Conservation (phyloP, 1,139 yeast species). For the Sporopachydermia cereana region DNA sequence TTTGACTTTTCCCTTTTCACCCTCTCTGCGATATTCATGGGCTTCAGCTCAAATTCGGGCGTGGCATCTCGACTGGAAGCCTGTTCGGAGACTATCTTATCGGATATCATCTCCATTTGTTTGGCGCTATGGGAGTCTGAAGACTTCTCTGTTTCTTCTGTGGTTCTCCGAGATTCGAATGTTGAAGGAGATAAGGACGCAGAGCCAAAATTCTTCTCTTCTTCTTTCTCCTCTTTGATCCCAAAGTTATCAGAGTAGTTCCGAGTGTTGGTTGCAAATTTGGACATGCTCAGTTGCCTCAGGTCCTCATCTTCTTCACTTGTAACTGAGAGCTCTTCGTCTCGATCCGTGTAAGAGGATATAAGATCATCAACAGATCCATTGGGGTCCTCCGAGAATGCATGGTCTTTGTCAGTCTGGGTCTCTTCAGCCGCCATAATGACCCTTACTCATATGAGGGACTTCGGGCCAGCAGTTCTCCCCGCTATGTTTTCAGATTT, state of each 20-base stretch:
- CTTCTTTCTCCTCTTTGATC: neutral
- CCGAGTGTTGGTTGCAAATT: neutral
- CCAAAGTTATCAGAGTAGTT: neutral
- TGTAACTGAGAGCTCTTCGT: too few relatives aligned
- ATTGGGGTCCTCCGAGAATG: too few relatives aligned
- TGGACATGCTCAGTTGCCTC: neutral
- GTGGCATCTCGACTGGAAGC: neutral
- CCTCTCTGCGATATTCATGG: constrained; percentile 1
- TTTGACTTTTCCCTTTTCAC: neutral
- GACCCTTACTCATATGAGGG: too few relatives aligned
- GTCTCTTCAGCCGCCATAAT: too few relatives aligned
- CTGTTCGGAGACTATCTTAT: neutral
- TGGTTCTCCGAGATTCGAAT: neutral
- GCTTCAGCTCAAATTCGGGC: constrained; percentile 1
- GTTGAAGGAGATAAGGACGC: too few relatives aligned
- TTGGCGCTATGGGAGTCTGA: neutral
- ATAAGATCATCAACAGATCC: too few relatives aligned
- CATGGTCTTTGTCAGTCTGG: too few relatives aligned
- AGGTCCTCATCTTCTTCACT: too few relatives aligned
- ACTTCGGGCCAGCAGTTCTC: too few relatives aligned
- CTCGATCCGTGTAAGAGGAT: too few relatives aligned
- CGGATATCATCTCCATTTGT: neutral
- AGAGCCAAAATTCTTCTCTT: too few relatives aligned
- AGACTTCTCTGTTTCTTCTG: neutral
- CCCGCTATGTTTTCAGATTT: too few relatives aligned